Evolutionary conservation across 2,329 filamentous ascomycete genomes (phyloP).

Genomic region (Neodidymelliopsis sp.): DNA sequence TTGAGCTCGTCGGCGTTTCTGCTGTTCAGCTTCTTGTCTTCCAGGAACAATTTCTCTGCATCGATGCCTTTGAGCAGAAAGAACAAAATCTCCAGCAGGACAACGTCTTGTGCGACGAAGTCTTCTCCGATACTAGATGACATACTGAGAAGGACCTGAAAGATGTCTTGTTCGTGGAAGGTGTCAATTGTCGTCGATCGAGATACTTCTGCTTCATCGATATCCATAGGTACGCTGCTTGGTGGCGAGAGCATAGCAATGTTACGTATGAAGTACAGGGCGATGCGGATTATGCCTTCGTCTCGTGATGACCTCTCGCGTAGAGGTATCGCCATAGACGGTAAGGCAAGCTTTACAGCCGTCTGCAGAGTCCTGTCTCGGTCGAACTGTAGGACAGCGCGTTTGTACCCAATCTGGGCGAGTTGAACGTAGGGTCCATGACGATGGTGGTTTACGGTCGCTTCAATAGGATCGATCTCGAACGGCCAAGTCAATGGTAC

Average conservation of each 20-base stretch:
- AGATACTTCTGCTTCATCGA: constrained; percentile 89
- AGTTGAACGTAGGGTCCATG: constrained; percentile 90
- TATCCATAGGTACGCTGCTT: constrained; percentile 75
- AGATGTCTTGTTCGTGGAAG: constrained; percentile 89
- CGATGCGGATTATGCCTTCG: constrained; percentile 89
- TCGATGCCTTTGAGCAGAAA: constrained; percentile 92
- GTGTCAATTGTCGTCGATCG: constrained; percentile 87
- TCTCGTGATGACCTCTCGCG: constrained; percentile 80
- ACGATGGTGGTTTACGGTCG: constrained; percentile 91
- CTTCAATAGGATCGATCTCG: constrained; percentile 77
- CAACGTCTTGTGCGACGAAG: constrained; percentile 85
- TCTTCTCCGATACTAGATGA: constrained; percentile 94
- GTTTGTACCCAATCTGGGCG: constrained; percentile 89
- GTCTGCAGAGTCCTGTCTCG: constrained; percentile 79
- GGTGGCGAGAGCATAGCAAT: constrained; percentile 83
- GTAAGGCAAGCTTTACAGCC: constrained; percentile 80
- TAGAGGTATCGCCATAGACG: constrained; percentile 81
- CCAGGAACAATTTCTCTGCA: constrained; percentile 83
- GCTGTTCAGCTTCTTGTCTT: constrained; percentile 73
- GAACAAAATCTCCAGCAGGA: constrained; percentile 91
- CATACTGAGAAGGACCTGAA: constrained; percentile 83
- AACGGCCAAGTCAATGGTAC: constrained; percentile 95
- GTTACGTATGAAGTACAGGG: constrained; percentile 89
- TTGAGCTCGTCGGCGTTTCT: constrained; percentile 77
- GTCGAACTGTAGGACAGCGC: constrained; percentile 84